Base-by-base conservation (phyloP, 2,329 filamentous ascomycete species). In the Talaromyces sp. region DNA sequence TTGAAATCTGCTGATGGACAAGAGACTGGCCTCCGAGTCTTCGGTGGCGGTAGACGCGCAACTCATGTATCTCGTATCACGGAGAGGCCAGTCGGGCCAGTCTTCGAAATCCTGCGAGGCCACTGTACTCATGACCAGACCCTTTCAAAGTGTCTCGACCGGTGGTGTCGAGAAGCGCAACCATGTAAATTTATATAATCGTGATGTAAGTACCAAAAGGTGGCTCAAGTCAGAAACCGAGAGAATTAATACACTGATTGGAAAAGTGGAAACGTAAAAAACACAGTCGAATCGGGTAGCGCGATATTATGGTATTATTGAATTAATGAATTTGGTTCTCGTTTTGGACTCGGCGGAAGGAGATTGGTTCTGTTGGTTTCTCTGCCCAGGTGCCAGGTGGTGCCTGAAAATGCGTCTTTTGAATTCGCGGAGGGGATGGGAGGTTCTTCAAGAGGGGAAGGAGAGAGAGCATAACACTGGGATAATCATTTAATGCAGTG, bases 21-120 rank as follows among this genome's bases (percentile, higher is more conserved):
- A 61, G 36, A 67, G 63, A 45, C 67, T 68, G 53, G 68, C 69
- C 33, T 66, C 64, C 31, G 70, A 71, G 58, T 69, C 70, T 61
- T 64, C 63, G 41, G 67, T 59, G 45, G 57, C 40, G 31, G 57
- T 37, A 17, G 57, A 67, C 51, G 63, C 67, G 31, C 66, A 64
- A 52, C 68, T 68, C n/a, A 69, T 54, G 43, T 63, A 66, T 61
- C 65, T 62, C 33, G 65, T 61, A 10, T 63, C 58, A 21, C 60
- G 66, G 56, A 67, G 64, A 52, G 66, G 65, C 69, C 70, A 72
- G 56, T 72, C 69, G 25, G 63, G 62, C 31, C 63, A 65, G 19
- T 71, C 69, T 54, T 60, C 58, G 19, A 60, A 60, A 25, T 60
- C 58, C 19, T 53, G 58, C 21, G 58, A 40, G 63, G 54, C 46